These are phyloP conservation scores for Aphanomyces euteiches DNA, from an alignment of 352 stramenopile species.

Conservation along the genomic window DNA sequence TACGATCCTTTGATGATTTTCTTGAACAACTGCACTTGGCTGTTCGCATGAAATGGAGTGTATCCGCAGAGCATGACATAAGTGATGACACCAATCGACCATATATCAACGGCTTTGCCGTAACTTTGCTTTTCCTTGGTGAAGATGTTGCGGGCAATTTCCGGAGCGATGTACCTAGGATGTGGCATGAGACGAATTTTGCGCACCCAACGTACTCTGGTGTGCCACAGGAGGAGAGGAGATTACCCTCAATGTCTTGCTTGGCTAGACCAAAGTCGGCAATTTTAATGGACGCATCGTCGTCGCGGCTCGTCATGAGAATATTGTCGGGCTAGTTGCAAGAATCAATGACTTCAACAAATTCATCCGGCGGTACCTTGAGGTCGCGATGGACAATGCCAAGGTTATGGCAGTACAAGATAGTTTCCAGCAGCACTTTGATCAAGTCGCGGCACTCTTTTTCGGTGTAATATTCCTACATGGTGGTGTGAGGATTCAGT, in stretches of 20 bases:
- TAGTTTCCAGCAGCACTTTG: slow-evolving; percentile 69
- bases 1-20: slow-evolving; percentile 84
- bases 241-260: slow-evolving; percentile 53
- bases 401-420: slow-evolving; percentile 86
- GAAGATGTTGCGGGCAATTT: slow-evolving; percentile 71
- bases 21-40: slow-evolving; percentile 89
- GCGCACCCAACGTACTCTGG: slow-evolving; percentile 74
- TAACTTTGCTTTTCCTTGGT: slow-evolving; percentile 39
- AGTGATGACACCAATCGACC: slow-evolving; percentile 81
- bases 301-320: slow-evolving; percentile 67
- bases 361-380: slow-evolving; percentile 38
- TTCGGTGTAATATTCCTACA: slow-evolving; percentile 84
- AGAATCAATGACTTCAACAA: slow-evolving; percentile 1
- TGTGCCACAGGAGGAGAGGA: slow-evolving; percentile 74
- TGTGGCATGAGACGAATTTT: slow-evolving; percentile 40
- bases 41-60: slow-evolving; percentile 90
- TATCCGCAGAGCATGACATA: slow-evolving; percentile 88
- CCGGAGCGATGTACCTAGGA: slow-evolving; percentile 37
- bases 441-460: slow-evolving; percentile 81
- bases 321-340: slow-evolving; percentile 77
- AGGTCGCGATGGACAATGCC: slow-evolving; percentile 79
- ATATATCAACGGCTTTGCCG: slow-evolving; percentile 79
- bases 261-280: slow-evolving; percentile 92
- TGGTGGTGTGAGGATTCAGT: slow-evolving; percentile 41
- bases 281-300: slow-evolving; percentile 88